Evolutionary conservation across 208 protist species (phyloP).

Genomic region (Acanthamoeba sp.): DNA sequence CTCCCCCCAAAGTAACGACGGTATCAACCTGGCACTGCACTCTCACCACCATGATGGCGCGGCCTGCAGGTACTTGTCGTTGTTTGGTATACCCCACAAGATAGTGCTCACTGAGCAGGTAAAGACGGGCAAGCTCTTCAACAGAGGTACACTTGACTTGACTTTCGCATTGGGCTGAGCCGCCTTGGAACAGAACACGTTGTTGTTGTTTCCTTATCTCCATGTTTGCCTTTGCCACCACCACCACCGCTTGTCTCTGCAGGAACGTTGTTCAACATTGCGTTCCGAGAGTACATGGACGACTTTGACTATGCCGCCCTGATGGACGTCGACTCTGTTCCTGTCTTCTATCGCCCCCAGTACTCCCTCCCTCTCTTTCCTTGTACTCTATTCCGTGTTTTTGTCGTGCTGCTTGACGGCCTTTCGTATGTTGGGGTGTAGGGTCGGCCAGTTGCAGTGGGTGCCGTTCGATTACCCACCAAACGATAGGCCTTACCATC

Average conservation of each 20-base stretch:
- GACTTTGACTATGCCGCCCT: not conserved
- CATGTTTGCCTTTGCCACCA: not conserved
- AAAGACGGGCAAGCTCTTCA: not conserved
- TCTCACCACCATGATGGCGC: not conserved
- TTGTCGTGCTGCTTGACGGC: not conserved
- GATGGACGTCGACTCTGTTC: not conserved
- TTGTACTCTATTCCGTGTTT: too few relatives aligned
- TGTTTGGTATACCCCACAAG: not conserved
- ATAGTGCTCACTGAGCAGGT: not conserved
- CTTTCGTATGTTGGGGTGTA: not conserved
- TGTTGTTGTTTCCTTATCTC: too few relatives aligned
- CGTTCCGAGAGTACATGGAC: not conserved
- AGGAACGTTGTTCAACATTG: not conserved
- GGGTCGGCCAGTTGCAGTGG: too few relatives aligned
- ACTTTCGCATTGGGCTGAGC: too few relatives aligned
- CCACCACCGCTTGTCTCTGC: not conserved
- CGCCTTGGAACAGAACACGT: too few relatives aligned
- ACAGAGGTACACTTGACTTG: not conserved
- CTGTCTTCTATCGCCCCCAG: not conserved
- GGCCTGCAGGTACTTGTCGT: not conserved
- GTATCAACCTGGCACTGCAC: too few relatives aligned
- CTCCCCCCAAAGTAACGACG: not conserved
- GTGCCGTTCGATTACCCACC: too few relatives aligned
- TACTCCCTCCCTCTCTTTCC: not conserved
- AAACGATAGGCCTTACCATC: too few relatives aligned